Evolutionary conservation across 2,329 filamentous ascomycete genomes (phyloP).

Genomic region (Catunica adiposa): DNA sequence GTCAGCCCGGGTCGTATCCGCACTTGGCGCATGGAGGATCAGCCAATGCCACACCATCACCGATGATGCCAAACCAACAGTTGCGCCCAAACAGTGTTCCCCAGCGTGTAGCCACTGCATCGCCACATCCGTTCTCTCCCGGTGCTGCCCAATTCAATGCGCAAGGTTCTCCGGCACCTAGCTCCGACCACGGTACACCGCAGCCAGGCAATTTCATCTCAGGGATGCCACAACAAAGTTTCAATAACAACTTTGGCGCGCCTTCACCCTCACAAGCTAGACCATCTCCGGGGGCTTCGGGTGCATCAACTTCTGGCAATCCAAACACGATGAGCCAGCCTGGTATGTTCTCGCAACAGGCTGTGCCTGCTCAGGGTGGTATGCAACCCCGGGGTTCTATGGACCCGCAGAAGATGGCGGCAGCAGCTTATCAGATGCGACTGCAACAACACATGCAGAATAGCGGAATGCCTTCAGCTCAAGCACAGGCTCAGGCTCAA

Average conservation of each 20-base stretch:
- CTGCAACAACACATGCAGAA: constrained; percentile 52
- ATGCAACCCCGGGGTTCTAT: constrained; percentile 20
- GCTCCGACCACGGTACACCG: constrained; percentile 57
- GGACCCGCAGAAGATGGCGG: constrained; percentile 55
- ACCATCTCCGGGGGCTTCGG: constrained; percentile 38
- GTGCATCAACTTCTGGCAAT: constrained; percentile 28
- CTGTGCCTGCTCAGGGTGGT: background rate
- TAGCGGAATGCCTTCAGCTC: constrained; percentile 20
- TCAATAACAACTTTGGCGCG: constrained; percentile 41
- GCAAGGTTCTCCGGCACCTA: constrained; percentile 57
- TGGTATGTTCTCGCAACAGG: constrained; percentile 20
- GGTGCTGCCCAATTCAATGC: constrained; percentile 53
- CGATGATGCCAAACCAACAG: constrained; percentile 79
- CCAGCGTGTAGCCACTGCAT: constrained; percentile 76
- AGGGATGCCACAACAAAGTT: constrained; percentile 34
- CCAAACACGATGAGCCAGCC: constrained; percentile 30
- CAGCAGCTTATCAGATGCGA: constrained; percentile 57
- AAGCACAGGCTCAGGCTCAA: constrained; percentile 10
- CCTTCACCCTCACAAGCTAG: constrained; percentile 36
- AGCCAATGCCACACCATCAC: constrained; percentile 75
- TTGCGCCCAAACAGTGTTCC: constrained; percentile 52
- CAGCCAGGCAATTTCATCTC: constrained; percentile 57
- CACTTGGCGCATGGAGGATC: constrained; percentile 71
- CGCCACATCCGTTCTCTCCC: constrained; percentile 78
- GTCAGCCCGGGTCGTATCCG: constrained; percentile 51